Evolutionary conservation across 1,139 yeast genomes (phyloP).

Genomic region (Diutina siamensis): DNA sequence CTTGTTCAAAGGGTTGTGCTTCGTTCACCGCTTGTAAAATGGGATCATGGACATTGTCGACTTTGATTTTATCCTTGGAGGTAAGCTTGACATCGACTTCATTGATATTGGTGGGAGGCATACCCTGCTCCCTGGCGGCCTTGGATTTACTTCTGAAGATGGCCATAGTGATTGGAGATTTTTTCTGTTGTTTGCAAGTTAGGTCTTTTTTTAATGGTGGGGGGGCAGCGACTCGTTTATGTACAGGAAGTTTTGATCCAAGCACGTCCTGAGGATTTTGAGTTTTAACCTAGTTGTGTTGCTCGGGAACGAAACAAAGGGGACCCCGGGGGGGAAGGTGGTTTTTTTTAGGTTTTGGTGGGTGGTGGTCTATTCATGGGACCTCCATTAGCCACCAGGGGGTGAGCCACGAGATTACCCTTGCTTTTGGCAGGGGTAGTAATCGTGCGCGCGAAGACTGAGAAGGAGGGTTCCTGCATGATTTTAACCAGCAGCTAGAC

Average conservation of each 20-base stretch:
- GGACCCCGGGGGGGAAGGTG: too few relatives aligned
- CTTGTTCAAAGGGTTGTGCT: constrained; percentile 90
- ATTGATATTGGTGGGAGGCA: constrained; percentile 26
- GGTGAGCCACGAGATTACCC: too few relatives aligned
- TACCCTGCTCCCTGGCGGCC: constrained; percentile 9
- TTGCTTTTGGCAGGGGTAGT: too few relatives aligned
- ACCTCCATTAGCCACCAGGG: too few relatives aligned
- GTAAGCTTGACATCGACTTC: constrained; percentile 17
- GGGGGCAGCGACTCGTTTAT: too few relatives aligned
- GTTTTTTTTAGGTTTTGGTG: too few relatives aligned
- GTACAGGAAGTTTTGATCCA: too few relatives aligned
- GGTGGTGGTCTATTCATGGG: too few relatives aligned
- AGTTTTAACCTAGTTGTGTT: too few relatives aligned
- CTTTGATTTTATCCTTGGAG: constrained; percentile 34
- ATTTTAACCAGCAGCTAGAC: not conserved
- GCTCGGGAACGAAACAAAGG: too few relatives aligned
- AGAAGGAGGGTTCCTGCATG: not conserved
- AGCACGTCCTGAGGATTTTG: too few relatives aligned
- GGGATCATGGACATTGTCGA: constrained; percentile 72
- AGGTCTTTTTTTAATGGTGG: not conserved
- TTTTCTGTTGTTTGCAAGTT: too few relatives aligned
- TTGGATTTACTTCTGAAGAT: constrained; percentile 28
- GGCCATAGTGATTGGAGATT: constrained; percentile 17
- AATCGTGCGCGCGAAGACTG: not conserved
- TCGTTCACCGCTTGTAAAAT: constrained; percentile 85